Conservation (phyloP, 805 yeast species). For the Jamesozyma spencerorum region DNA sequence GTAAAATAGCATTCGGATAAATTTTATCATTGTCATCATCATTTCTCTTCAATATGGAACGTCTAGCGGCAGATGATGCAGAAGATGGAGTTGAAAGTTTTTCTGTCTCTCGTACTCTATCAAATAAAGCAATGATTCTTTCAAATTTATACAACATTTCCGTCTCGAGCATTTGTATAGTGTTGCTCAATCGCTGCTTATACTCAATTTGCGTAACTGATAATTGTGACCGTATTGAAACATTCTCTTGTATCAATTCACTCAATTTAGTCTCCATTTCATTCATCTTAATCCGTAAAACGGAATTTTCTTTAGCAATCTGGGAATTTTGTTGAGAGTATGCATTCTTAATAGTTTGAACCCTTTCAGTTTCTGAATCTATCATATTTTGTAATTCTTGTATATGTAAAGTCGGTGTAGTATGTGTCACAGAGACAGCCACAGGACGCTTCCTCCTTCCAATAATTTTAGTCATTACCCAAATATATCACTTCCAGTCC, state of each 20-base stretch:
- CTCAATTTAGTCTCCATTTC: slow-evolving; percentile 45
- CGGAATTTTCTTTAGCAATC: slow-evolving; percentile 51
- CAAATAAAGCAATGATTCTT: slow-evolving; percentile 38
- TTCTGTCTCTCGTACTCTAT: slow-evolving; percentile 34
- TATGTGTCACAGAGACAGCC: background rate
- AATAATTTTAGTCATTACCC: background rate
- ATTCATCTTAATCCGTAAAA: slow-evolving; percentile 40
- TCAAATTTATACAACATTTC: slow-evolving; percentile 35
- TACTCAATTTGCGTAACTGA: slow-evolving; percentile 26
- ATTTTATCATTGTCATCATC: background rate
- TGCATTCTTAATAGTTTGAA: slow-evolving; percentile 17
- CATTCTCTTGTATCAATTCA: slow-evolving; percentile 43
- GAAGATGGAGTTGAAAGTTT: slow-evolving; percentile 23
- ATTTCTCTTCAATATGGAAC: background rate
- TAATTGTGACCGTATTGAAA: slow-evolving; percentile 32
- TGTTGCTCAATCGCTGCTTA: slow-evolving; percentile 31
- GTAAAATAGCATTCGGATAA: background rate
- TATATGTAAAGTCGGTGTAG: slow-evolving; percentile 9
- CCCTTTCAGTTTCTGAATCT: slow-evolving; percentile 18
- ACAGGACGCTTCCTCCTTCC: background rate
- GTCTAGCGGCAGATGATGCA: background rate
- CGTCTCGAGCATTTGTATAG: slow-evolving; percentile 34
- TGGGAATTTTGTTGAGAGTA: slow-evolving; percentile 38
- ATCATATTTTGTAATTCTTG: slow-evolving; percentile 26
- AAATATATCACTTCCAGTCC: background rate